Base-by-base conservation (phyloP, 148 eudicot species). In the Oxyria digyna region DNA sequence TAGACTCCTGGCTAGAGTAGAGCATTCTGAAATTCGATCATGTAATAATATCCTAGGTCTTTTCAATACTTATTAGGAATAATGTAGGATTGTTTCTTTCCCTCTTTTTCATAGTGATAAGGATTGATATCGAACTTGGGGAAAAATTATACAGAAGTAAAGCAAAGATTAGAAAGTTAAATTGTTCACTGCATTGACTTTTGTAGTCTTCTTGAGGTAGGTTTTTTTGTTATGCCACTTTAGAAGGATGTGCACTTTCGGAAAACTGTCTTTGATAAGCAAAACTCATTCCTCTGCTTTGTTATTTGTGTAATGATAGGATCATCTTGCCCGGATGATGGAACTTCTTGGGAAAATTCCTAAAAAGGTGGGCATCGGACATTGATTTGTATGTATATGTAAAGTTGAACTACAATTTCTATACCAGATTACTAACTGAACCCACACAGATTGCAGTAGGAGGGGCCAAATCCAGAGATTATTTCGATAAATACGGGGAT, bases 291-390 rank as follows among this genome's bases (percentile, higher is more conserved):
- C 24, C 45, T 65, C 20, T n/a, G 20, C n/a, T 67, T 24, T 40
- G 62, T 29, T 63, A 15, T 24, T 68, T 59, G 59, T 33, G 12
- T 35, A 40, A 71, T 54, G 70, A 73, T 83, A 94, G 98, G 98
- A 94, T 80, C 98, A 94, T 80, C 96, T 94, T 73, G 98, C 98
- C 78, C 74, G 78, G 62, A 90, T 94, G 97, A 91, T 90, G 96
- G 98, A 94, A 74, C 85, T 88, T 71, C 89, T 94, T 6, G 98
- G 98, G 46, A 94, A 94, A 86, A 94, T 94, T 77, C 98, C 98
- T 55, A 74, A 80, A 74, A 94, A 94, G 98, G 98, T 90, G 73
- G 79, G 42, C 13, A 37, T 54, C 31, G 6, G 18, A 59, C 38
- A 14, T 66, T 3, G 12, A n/a, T 37, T 5, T 38, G 75, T 72